These are phyloP conservation scores for Tolypocladium album DNA, from an alignment of 2,329 filamentous ascomycete species.

Conservation along the genomic window DNA sequence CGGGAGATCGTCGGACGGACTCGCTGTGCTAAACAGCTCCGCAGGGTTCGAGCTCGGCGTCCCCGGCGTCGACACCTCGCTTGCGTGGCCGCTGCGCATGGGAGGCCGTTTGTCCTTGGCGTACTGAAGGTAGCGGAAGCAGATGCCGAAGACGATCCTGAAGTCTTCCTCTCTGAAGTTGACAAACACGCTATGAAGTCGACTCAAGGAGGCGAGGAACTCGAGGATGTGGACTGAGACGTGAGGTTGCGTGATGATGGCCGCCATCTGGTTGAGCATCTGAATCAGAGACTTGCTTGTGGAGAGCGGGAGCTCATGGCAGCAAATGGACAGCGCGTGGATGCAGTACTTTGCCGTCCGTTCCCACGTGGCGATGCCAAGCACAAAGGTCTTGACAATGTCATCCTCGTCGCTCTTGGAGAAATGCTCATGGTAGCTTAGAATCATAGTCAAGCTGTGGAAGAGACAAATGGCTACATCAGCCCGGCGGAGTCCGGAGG, in stretches of 20 bases:
- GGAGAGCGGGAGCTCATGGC: conserved; percentile 82
- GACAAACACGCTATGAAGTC: conserved; percentile 72
- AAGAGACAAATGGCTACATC: conserved; percentile 86
- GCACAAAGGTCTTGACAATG: conserved; percentile 75
- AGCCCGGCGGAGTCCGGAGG: conserved; percentile 72
- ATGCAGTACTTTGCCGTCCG: conserved; percentile 87
- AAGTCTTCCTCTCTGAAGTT: conserved; percentile 90
- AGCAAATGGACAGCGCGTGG: conserved; percentile 88
- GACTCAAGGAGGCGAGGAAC: conserved; percentile 81
- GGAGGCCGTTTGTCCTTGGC: conserved; percentile 56
- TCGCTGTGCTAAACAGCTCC: conserved; percentile 11
- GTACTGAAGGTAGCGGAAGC: conserved; percentile 85
- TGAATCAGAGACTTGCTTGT: conserved; percentile 77
- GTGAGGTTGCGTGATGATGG: conserved; percentile 87
- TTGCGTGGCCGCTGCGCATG: conserved; percentile 34
- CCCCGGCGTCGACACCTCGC: conserved; percentile 27
- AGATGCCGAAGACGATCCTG: conserved; percentile 89
- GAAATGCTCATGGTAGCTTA: conserved; percentile 84
- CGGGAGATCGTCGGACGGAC: conserved; percentile 60
- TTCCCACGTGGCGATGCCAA: conserved; percentile 75
- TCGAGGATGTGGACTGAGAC: conserved; percentile 93
- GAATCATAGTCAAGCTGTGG: conserved; percentile 73
- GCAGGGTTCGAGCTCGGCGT: conserved; percentile 7
- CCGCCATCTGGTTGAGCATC: conserved; percentile 86
- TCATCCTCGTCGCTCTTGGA: conserved; percentile 80